Base-by-base conservation (phyloP, 768 basidiomycete genomes). In the Pleurotus ostreatus region DNA sequence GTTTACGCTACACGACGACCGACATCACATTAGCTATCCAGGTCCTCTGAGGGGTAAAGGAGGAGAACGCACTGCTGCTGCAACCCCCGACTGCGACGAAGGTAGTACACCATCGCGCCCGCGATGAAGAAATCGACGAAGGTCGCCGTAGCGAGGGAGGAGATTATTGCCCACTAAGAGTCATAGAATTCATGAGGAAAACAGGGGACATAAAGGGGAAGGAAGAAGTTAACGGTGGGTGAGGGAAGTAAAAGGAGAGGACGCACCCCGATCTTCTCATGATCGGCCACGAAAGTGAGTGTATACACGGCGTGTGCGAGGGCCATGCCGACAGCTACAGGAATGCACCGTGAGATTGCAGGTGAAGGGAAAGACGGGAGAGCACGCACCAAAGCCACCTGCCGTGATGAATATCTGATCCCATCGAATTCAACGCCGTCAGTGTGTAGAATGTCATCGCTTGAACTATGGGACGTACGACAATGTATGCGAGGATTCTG, bases 111-210 rank as follows among this genome's bases (percentile, higher is more conserved):
- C 55, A 69, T 64, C 23, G 62, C 61, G 4, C 56, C 58, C 4
- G 66, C 64, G 54, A 69, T 64, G 16, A 62, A 60, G 38, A 66
- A 41, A 46, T 69, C 66, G 44, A 67, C 61, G 2, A 22, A 51
- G 1, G 68, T 66, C 8, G 64, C 54, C 30, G 60, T 59, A 5
- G 58, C 53, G 51, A 66, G 64, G 18, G 66, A 62, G 7, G 63
- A 30, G 38, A 63, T 64, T n/a, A 69, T 57, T 3, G 59, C 64
- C 66, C 68, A 69, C 66, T 69, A 11, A 12, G 5, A 49, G 15
- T 4, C 7, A 49, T 25, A 30, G 2, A 25, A 25, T 13, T 3
- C 5, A 43, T 11, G 18, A 15, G 18, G 47, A 34, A 23, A 7
- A n/a, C 13, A 23, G 1, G 25, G 34, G 23, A 25, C 23, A 25